Evolutionary conservation across 495 filamentous ascomycete genomes (phyloP), one percentile per base, ranked within the genome.

Genomic region (Penicillium egyptiacum): DNA sequence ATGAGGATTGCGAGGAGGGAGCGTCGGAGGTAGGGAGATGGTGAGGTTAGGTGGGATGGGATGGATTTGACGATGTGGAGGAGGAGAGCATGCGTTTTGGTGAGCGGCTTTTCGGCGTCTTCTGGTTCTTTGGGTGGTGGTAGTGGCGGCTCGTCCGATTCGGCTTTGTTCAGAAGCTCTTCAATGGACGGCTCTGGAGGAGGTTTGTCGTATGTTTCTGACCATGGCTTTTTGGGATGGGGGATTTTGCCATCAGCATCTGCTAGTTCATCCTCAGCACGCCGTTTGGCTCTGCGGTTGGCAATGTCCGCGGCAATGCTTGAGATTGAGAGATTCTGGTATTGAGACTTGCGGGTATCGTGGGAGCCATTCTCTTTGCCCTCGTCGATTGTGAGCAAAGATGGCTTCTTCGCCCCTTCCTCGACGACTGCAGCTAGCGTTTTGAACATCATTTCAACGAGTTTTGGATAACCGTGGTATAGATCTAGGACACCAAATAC

Each of bases 401-500:
- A 79, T 31, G 83, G 79, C 10, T 82, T 83, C 59, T 85, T 88
- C 2, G 85, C 82, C 4, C 88, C 88, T 69, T 96, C 90, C 49
- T 91, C 85, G 16, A 93, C 91, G 42, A 97, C 84, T 35, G 87
- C 86, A 30, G 81, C 82, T 9, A 99, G 72, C 0, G 93, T 91
- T 19, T 84, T 78, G 70, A 97, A 98, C 35, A 99, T 79, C 57
- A 85, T 80, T 65, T 95, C 89, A 0, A 96, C 91, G 37, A 98
- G 84, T 33, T 82, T 78, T 1, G 91, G 87, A 68, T 98, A 98
- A 4, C 94, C 94, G 70, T 99, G 95, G 63, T 91, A 98, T 57
- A 88, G 85, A 58, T 96, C 92, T 31, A 99, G 70, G 4, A 94
- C 90, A 0, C 87, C 89, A 63, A 99, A 97, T 22, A 98, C 89